Percentiles rank a stretch among this genome's conserved stretches.
Conservation (phyloP, 1,139 yeast genomes). For the Nadsonia starkeyi-henricii region DNA sequence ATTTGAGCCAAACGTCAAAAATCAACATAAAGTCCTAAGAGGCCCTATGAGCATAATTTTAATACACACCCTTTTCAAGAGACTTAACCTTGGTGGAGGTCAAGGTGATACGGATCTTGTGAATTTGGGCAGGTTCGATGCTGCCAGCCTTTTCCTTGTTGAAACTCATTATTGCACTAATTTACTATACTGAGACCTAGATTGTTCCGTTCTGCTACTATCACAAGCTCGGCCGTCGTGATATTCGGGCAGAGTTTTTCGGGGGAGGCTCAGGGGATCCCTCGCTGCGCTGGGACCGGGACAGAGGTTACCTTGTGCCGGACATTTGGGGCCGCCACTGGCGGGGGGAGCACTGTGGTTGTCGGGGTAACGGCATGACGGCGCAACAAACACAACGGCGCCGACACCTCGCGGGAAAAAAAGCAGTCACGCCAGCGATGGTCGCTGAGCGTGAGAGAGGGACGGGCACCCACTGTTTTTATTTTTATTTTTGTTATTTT, state of each 20-base stretch:
- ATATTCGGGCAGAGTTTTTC: not conserved
- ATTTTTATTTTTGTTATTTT: not conserved
- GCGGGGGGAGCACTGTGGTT: too few relatives aligned
- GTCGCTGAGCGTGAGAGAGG: too few relatives aligned
- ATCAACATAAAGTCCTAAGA: too few relatives aligned
- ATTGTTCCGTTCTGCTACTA: slow-evolving; percentile 1
- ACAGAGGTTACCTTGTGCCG: not conserved
- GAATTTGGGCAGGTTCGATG: slow-evolving; percentile 71
- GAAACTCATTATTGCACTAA: slow-evolving; percentile 21
- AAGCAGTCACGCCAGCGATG: too few relatives aligned
- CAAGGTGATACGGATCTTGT: slow-evolving; percentile 98
- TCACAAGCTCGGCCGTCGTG: not conserved
- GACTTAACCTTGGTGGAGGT: slow-evolving; percentile 98
- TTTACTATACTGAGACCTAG: not conserved
- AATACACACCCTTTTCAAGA: slow-evolving; percentile 59
- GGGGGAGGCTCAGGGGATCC: not conserved
- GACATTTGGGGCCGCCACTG: too few relatives aligned
- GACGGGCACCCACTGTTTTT: too few relatives aligned
- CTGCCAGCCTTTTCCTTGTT: slow-evolving; percentile 57
- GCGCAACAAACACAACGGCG: too few relatives aligned
- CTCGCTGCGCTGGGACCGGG: not conserved
- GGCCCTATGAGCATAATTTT: too few relatives aligned
- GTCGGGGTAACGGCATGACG: too few relatives aligned
- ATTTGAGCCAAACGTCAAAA: too few relatives aligned
- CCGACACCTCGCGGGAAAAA: too few relatives aligned